These are phyloP conservation scores for Lentinula aciculospora DNA, from an alignment of 768 basidiomycete genomes.

Conservation along the genomic window DNA sequence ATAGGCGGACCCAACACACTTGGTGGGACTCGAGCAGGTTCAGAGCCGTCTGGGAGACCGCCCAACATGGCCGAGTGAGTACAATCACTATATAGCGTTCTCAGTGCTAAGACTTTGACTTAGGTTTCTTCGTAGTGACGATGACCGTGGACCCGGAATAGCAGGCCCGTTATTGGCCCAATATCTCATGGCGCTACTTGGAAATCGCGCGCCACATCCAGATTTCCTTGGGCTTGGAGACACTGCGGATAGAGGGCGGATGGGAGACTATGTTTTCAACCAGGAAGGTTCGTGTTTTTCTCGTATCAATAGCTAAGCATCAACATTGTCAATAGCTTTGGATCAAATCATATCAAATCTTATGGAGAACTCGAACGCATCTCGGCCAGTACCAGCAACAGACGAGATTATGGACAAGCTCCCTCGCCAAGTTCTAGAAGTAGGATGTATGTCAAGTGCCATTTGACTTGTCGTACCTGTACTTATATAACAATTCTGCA, in stretches of 20 bases:
- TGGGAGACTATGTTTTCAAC: constrained; percentile 91
- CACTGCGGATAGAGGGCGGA: constrained; percentile 45
- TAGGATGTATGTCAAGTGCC: constrained; percentile 46
- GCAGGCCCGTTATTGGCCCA: constrained; percentile 64
- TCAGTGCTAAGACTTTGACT: constrained; percentile 4
- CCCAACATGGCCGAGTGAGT: constrained; percentile 53
- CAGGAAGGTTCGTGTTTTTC: constrained; percentile 64
- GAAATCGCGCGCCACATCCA: constrained; percentile 38
- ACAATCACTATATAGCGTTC: not conserved
- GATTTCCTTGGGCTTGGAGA: constrained; percentile 29
- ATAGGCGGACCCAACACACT: constrained; percentile 27
- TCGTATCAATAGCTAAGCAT: not conserved
- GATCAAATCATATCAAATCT: constrained; percentile 84
- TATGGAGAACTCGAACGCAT: constrained; percentile 73
- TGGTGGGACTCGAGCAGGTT: constrained; percentile 6
- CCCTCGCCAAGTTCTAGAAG: constrained; percentile 54
- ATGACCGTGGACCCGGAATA: constrained; percentile 33
- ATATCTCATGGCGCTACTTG: constrained; percentile 63
- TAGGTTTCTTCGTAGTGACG: constrained; percentile 31
- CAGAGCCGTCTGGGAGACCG: constrained; percentile 21
- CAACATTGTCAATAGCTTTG: constrained; percentile 40
- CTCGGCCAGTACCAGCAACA: constrained; percentile 79
- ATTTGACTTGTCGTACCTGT: not conserved
- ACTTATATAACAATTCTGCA: constrained; percentile 16
- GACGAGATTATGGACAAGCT: constrained; percentile 73